Base-by-base conservation (phyloP, 163 green algal genomes). In the Prototheca wickerhamii region DNA sequence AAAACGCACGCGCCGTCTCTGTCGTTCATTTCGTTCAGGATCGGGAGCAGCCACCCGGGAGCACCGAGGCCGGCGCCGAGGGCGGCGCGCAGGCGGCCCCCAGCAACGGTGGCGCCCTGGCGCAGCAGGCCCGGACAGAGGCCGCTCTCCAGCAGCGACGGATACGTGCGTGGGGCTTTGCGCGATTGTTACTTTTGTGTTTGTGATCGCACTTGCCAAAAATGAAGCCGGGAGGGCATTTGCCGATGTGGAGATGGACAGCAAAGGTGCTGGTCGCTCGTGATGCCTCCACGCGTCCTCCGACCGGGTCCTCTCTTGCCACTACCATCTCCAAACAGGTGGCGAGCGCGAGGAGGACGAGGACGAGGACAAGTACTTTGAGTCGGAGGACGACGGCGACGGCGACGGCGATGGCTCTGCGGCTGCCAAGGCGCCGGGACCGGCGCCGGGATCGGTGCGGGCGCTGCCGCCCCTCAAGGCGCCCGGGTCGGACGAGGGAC, bases 311-410 rank as follows among this genome's bases (percentile, higher is more conserved):
- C 0, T 34, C 25, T 21, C 56, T 34, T n/a, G 23, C 6, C 23
- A 4, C 56, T 52, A 5, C 29, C 43, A 23, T 25, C 10, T 8
- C 18, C n/a, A 40, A 23, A 28, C 55, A 63, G 56, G 60, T 0
- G 66, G 57, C 1, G 72, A 76, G 46, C 60, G 52, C 2, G 64
- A 67, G 35, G 46, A 65, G 35, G 68, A 75, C 46, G 55, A 56
- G 20, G 69, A 79, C 26, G 77, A 84, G 65, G 77, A 84, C 59
- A 61, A 66, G 44, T 84, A 84, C 65, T 84, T 84, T 67, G 65
- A 49, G 1, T 63, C 76, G 4, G 75, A 79, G 17, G 70, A 77
- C 21, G 71, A 77, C 8, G 68, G 61, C 5, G 40, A 60, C 58
- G n/a, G n/a, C n/a, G n/a, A n/a, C n/a, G n/a, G n/a, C n/a, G n/a